These are phyloP conservation scores for Fusarium oxysporum DNA, from an alignment of 2,329 filamentous ascomycete genomes.

Conservation along the genomic window DNA sequence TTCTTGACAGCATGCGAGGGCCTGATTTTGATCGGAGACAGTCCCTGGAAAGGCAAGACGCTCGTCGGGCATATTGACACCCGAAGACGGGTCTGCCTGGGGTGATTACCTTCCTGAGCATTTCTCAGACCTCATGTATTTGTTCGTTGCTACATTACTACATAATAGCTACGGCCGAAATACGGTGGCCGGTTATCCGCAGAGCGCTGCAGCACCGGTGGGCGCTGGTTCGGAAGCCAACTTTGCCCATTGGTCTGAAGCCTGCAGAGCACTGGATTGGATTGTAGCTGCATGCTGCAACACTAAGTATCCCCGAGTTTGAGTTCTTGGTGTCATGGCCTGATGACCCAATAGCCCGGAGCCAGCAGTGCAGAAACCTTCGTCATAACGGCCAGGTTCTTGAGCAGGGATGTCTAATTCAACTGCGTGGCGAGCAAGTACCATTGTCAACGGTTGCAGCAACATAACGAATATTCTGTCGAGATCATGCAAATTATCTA, in stretches of 20 bases:
- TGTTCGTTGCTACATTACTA: conserved; percentile 4
- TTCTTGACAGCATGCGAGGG: background rate
- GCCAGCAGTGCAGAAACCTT: conserved; percentile 22
- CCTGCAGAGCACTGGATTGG: conserved; percentile 2
- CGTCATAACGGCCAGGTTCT: conserved; percentile 30
- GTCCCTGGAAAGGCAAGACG: conserved; percentile 30
- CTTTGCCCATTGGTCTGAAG: conserved; percentile 8
- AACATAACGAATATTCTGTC: background rate
- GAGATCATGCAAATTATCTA: conserved; percentile 6
- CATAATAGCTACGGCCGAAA: conserved; percentile 21
- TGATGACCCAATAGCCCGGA: conserved; percentile 33
- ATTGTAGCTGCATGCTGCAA: conserved; percentile 40
- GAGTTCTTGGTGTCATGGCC: conserved; percentile 22
- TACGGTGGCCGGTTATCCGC: conserved; percentile 4
- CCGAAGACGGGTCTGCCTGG: conserved; percentile 5
- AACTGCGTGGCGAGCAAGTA: background rate
- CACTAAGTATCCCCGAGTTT: conserved; percentile 42
- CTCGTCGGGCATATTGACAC: conserved; percentile 4
- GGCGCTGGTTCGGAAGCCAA: conserved; percentile 5
- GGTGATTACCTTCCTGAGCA: background rate
- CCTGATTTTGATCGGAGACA: conserved; percentile 24
- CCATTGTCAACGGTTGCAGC: background rate
- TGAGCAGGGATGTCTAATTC: conserved; percentile 10
- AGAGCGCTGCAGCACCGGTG: conserved; percentile 2
- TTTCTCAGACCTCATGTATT: background rate